These are phyloP conservation scores for Nicotiana tomentosiformis DNA, from an alignment of 257 asterid species.

Conservation along the genomic window DNA sequence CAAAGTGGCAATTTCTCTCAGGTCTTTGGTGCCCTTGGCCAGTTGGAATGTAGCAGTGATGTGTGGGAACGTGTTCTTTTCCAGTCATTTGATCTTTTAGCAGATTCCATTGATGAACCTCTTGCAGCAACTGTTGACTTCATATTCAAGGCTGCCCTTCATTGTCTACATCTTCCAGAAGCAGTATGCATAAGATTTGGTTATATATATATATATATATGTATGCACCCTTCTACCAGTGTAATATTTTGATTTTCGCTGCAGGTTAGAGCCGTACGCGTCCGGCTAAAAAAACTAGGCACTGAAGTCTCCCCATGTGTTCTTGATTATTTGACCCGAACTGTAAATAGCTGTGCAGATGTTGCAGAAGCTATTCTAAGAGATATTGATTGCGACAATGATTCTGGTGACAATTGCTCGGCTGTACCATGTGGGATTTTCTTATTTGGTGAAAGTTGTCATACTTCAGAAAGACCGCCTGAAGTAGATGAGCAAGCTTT, in stretches of 20 bases:
- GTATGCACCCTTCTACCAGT: not conserved
- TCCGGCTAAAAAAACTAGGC: constrained; percentile 64
- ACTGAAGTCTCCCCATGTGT: constrained; percentile 68
- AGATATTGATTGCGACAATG: constrained; percentile 72
- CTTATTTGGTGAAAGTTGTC: constrained; percentile 59
- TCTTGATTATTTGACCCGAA: constrained; percentile 72
- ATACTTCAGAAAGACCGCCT: constrained; percentile 40
- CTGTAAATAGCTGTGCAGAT: constrained; percentile 78
- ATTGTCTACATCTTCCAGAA: constrained; percentile 88
- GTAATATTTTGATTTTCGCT: constrained; percentile 12
- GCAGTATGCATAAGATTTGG: constrained; percentile 54
- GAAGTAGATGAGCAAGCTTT: constrained; percentile 45
- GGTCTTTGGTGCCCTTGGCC: constrained; percentile 47
- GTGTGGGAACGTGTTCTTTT: constrained; percentile 88
- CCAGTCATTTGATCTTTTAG: constrained; percentile 72
- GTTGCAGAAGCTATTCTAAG: constrained; percentile 72
- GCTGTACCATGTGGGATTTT: constrained; percentile 40
- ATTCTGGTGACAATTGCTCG: constrained; percentile 37
- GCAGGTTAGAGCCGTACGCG: constrained; percentile 82
- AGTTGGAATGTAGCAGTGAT: constrained; percentile 86
- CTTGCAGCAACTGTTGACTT: constrained; percentile 86
- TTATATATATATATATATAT: not conserved
- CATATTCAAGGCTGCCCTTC: constrained; percentile 82
- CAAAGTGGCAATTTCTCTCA: not conserved
- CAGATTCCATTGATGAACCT: constrained; percentile 76